phyloP scores from a whole-genome alignment of 2,329 filamentous ascomycete genomes.

The Cercospora brassicicola region DNA sequence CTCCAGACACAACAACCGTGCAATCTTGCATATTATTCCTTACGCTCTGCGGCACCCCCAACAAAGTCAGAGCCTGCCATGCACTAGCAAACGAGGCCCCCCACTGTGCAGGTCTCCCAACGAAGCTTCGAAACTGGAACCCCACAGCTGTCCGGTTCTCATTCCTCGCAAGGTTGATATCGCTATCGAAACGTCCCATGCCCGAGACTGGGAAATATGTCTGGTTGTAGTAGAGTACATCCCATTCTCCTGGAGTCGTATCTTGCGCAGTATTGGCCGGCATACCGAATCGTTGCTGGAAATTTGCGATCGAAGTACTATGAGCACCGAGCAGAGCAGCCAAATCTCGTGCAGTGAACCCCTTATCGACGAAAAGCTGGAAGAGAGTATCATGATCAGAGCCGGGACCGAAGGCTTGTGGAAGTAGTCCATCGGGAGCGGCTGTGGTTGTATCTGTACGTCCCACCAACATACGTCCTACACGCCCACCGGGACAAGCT shows the following conservation, averaged over 20 bases:
- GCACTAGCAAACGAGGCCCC: constrained; percentile 23
- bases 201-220: constrained; percentile 33
- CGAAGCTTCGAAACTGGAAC: constrained; percentile 34
- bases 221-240: constrained; percentile 51
- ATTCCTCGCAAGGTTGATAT: constrained; percentile 36
- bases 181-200: constrained; percentile 37
- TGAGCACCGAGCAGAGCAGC: constrained; percentile 59
- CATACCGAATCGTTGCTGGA: constrained; percentile 31
- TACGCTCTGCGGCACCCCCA: constrained; percentile 19
- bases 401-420: constrained; percentile 44
- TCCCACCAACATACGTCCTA: constrained; percentile 53
- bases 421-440: constrained; percentile 49
- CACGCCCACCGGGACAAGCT: constrained; percentile 55
- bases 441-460: constrained; percentile 47
- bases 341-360: constrained; percentile 52
- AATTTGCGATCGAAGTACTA: constrained; percentile 50
- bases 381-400: constrained; percentile 44
- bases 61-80: constrained; percentile 18
- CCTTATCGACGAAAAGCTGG: constrained; percentile 52
- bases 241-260: constrained; percentile 53
- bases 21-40: constrained; percentile 22
- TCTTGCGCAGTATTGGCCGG: constrained; percentile 47
- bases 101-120: constrained; percentile 40
- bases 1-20: constrained; percentile 15
- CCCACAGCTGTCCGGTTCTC: constrained; percentile 15